A percentile compares a stretch with the other conserved stretches of the same genome.
Conservation (phyloP, 148 eudicot species). For the Chenopodium album region DNA sequence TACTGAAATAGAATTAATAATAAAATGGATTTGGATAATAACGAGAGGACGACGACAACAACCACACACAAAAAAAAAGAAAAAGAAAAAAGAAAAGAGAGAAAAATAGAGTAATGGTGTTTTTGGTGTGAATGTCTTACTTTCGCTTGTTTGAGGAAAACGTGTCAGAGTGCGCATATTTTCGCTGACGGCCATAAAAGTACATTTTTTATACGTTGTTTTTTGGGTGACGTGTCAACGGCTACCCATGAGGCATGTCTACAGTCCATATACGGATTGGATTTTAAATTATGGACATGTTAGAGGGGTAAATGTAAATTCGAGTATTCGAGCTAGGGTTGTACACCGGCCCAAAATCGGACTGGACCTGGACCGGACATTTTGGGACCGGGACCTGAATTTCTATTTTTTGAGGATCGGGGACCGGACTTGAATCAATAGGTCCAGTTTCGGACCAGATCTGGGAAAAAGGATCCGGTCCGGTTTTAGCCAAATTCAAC, state of each 20-base stretch:
- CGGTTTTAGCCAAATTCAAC: no score
- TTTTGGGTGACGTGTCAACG: slow-evolving; percentile 16
- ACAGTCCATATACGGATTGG: no score
- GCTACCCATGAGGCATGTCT: neutral
- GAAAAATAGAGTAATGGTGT: neutral
- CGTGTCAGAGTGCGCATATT: slow-evolving; percentile 14
- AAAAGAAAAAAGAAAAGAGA: neutral
- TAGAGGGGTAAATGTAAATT: no score
- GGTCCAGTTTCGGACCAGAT: no score
- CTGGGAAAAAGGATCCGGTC: no score
- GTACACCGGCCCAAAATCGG: no score
- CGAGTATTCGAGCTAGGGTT: no score
- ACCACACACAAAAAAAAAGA: neutral
- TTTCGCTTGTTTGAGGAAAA: neutral
- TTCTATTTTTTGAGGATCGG: no score
- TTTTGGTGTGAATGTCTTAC: neutral
- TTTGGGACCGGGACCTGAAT: no score
- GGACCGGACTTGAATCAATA: no score
- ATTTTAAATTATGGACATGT: no score
- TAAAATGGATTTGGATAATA: slow-evolving; percentile 13
- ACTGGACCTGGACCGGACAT: no score
- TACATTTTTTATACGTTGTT: neutral
- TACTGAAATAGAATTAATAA: neutral
- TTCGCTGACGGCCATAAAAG: neutral
- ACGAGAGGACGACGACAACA: neutral